Base-by-base conservation (phyloP, 352 stramenopile species). In the Globisporangium heterothallicum region DNA sequence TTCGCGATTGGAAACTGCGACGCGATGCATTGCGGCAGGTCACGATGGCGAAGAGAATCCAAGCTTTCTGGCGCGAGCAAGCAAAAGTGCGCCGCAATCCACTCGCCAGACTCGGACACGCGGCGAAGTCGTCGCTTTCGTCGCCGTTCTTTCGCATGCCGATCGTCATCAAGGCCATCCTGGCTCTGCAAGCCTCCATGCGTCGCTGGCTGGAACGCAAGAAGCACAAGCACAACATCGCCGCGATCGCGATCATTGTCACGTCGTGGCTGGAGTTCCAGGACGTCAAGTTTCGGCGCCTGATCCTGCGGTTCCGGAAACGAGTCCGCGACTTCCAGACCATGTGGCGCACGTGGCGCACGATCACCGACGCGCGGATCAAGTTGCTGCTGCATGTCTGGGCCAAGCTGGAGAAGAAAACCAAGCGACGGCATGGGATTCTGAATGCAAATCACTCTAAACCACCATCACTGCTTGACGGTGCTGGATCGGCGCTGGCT, bases 191-290 rank as follows among this genome's bases (percentile, higher is more conserved):
- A 45, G 49, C 34, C 1, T 57, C 56, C 18, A 79, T 74, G 38
- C 71, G 69, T 18, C 47, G 47, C 13, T 88, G 75, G 72, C 46
- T 86, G 0, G 25, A 53, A 21, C 42, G 42, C 18, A 71, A 72
- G 29, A 61, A 63, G 9, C 18, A 56, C 2, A 21, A n/a, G 2
- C 25, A 72, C 21, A 63, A 65, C 3, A 35, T 44, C 10, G 42
- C 52, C 8, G 66, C 67, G 0, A 53, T 85, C 4, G 56, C 61
- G 8, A 54, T 88, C 32, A 88, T 90, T 30, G 64, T 92, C 29
- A 88, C 76, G 29, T 80, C 74, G 6, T 87, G 76, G 76, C 64
- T 85, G 36, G 81, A 89, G 56, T 89, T 88, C 56, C 78, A 92
- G 47, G 81, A 92, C 46, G 78, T 86, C 27, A 92, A 92, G 49